Evolutionary conservation across 2,329 filamentous ascomycete genomes (phyloP).

Genomic region (Aurifilum marmelostoma): DNA sequence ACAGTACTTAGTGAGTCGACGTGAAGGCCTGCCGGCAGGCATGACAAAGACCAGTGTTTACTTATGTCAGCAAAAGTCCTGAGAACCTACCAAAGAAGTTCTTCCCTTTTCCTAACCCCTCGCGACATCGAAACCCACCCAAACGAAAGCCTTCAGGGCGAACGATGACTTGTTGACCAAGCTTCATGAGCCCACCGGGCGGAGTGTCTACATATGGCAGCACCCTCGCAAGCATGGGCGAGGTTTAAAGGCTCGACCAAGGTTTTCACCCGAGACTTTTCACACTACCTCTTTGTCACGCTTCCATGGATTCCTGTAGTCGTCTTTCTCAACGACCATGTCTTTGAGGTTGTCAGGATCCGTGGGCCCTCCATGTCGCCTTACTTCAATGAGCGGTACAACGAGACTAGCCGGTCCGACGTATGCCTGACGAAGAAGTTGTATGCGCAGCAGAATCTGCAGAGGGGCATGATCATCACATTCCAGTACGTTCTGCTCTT

Average conservation of each 20-base stretch:
- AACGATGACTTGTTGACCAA: not conserved
- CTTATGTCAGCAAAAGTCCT: conserved; percentile 5
- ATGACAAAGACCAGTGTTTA: not conserved
- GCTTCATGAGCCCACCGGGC: conserved; percentile 6
- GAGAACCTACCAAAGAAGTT: not conserved
- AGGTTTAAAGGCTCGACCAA: conserved; percentile 15
- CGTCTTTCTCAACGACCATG: conserved; percentile 63
- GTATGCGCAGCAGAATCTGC: conserved; percentile 59
- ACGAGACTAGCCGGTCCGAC: conserved; percentile 58
- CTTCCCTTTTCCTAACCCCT: not conserved
- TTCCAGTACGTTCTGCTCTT: conserved; percentile 57
- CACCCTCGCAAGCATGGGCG: conserved; percentile 19
- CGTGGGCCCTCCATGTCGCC: conserved; percentile 76
- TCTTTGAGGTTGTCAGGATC: conserved; percentile 61
- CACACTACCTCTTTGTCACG: conserved; percentile 54
- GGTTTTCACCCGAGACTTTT: conserved; percentile 42
- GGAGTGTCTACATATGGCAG: conserved; percentile 23
- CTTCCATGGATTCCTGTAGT: conserved; percentile 65
- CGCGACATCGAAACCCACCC: not conserved
- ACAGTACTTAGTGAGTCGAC: not conserved
- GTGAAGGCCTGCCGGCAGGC: conserved; percentile 18
- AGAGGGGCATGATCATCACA: conserved; percentile 75
- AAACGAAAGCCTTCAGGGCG: not conserved
- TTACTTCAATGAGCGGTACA: conserved; percentile 69
- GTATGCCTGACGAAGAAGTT: conserved; percentile 63